Evolutionary conservation across 768 basidiomycete species (phyloP), one percentile per base, ranked within the genome.

Genomic region (Tephrocybe rancida): DNA sequence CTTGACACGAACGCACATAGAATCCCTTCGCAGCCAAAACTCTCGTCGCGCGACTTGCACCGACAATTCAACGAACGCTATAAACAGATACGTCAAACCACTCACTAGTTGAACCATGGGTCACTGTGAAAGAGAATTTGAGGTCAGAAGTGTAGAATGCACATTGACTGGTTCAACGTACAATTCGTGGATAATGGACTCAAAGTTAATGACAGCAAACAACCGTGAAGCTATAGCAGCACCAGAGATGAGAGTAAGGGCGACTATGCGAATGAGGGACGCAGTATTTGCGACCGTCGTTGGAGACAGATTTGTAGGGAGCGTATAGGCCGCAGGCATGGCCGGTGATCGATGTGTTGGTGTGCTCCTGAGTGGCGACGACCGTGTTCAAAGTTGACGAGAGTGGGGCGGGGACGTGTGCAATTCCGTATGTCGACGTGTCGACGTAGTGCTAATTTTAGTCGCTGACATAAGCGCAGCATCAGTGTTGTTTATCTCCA

Each of bases 131-230:
- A 49, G 53, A 51, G 46, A 52, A 50, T 16, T 47, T 18, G 48
- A 45, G 29, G 43, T 61, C 55, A 56, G 42, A 51, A 52, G 47
- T 30, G 19, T 58, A 9, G 30, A 29, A 19, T 35, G 26, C n/a
- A 47, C n/a, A 18, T 30, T 9, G 54, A 55, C 29, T 5, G 27
- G 35, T 48, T 21, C 44, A 0, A 82, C 94, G 62, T 59, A 97
- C 95, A 98, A 98, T 79, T 98, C 97, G 72, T 98, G 96, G 64
- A 99, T 98, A 64, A 99, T 94, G 80, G 94, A 96, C 77, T 99
- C 97, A 69, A 97, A 98, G 62, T 98, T 92, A 58, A 98, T 77
- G 64, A 99, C 97, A 59, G 97, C 96, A 67, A 99, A 99, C 64
- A 98, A 79, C 70, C 97, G 87, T 54, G 95, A 96, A 29, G 95